Evolutionary conservation across 2,329 filamentous ascomycete species (phyloP), one percentile per base, ranked within the genome.

Genomic region (Aspergillus sp.): DNA sequence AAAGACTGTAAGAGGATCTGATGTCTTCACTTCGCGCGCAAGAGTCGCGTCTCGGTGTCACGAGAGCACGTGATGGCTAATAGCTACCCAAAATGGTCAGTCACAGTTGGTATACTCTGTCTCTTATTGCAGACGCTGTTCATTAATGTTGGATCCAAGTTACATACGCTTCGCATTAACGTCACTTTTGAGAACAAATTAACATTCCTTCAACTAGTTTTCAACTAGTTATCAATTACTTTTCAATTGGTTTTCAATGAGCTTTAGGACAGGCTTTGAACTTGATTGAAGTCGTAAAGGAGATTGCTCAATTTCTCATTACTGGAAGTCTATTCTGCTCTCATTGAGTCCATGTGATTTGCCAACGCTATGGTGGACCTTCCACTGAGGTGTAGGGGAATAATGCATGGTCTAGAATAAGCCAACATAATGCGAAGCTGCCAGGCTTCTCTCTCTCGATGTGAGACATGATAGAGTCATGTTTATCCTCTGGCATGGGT

Each of bases 31-130:
- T n/a, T 48, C 32, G 25, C 65, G 64, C 61, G 62, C 61, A 56
- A 54, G 59, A n/a, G 59, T 42, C 66, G 66, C 65, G 64, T 64
- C 57, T 42, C 39, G 21, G 53, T 32, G 58, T 63, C 66, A 59
- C 66, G 65, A 64, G 57, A 64, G 30, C 67, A 69, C 66, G 67
- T 69, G 67, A 66, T 58, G 15, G 47, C 8, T 61, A 54, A 39
- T 59, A 19, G 38, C 30, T 52, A 25, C 41, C 19, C 19, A 23
- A 23, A 23, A 21, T 23, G 13, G 41, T 44, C 41, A 44, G 21
- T 44, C 2, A 15, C 41, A 23, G 19, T 44, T 32, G 8, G 11
- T 5, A 13, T 13, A 5, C 11, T 36, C 32, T 15, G 5, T 32
- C 30, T 32, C 0, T 11, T 1, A 32, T 32, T 11, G 3, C 11